Evolutionary conservation across 192 early-diverging fungal species (phyloP), one percentile per base, ranked within the genome.

Genomic region (Diversispora eburnea): DNA sequence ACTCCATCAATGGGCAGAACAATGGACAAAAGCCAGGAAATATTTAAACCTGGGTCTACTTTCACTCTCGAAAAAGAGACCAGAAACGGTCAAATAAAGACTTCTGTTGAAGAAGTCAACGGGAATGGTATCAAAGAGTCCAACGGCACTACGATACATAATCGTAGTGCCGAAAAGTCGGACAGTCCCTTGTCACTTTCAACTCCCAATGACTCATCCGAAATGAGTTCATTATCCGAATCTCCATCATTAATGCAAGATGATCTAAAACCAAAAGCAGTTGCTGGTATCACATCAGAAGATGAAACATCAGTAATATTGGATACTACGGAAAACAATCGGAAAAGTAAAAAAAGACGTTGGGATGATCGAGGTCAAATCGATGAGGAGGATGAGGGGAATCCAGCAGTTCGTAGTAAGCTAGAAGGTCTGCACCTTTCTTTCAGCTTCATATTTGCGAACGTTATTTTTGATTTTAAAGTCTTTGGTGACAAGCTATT

Each of bases 141-240:
- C n/a, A 63, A 63, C 43, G 61, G 61, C 5, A 63, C 33, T 42
- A 63, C 41, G 45, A 63, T 42, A 9, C 61, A 63, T 17, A 33
- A 15, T 42, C 15, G n/a, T 42, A 43, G 61, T 8, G n/a, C 42
- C 4, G 61, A 63, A 8, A 63, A 63, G n/a, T 63, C 39, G 5
- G 61, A 63, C 15, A 63, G 61, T 43, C 61, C 61, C 4, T n/a
- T 17, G 13, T 45, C 61, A 8, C 39, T 7, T 17, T 63, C 61
- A 63, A 63, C 61, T 3, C 61, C 61, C 61, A 63, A 63, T n/a
- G 39, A 63, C 19, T 63, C 61, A 33, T 63, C 61, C 61, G 61
- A 63, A 63, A 63, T 63, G 8, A 43, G 61, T 63, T 63, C 61
- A 41, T 17, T 43, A 63, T 63, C 61, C 39, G 61, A 63, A 63